Base-by-base conservation (phyloP, 345 rosid species). In the Corchorus olitorius region DNA sequence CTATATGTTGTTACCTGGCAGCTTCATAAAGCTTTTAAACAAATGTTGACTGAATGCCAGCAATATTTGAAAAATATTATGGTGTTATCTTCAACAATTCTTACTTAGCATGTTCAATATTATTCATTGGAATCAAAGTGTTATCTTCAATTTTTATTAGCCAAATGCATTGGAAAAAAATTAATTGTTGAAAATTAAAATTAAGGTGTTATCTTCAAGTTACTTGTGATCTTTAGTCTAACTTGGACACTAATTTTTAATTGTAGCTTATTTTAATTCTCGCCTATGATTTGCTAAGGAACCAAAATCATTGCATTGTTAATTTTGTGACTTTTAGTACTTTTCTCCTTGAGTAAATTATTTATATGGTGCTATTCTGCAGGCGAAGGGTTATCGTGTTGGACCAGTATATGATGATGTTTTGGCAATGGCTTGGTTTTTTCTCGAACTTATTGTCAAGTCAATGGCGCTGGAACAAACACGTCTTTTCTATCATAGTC, bases 361-460 rank as follows among this genome's bases (percentile, higher is more conserved):
- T 34, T 52, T 34, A 52, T 52, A 45, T 63, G 70, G 60, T 60
- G 37, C 20, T 72, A 62, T 83, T 78, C 12, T 86, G 85, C 93
- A 96, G 99, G 99, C 99, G 34, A 96, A 96, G 86, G 99, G 99
- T 74, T 96, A 96, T 78, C 97, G 98, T 78, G 99, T 96, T 73
- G 99, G 99, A 82, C 99, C 99, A 33, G 98, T 96, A 10, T 96
- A 96, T 90, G 99, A 96, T 70, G 99, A 96, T 78, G 99, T 96
- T 53, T 78, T 96, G 81, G 93, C 98, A 76, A 96, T 96, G 99
- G 98, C 98, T 48, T 96, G 99, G 99, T 96, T 96, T 90, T 96
- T 96, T 81, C 99, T 96, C 50, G 99, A 96, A 93, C 88, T 96
- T 73, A 83, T 96, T 84, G 94, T 91, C 80, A 96, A 96, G 90